Evolutionary conservation across 2,329 filamentous ascomycete genomes (phyloP).

Genomic region (Curvularia lunata): DNA sequence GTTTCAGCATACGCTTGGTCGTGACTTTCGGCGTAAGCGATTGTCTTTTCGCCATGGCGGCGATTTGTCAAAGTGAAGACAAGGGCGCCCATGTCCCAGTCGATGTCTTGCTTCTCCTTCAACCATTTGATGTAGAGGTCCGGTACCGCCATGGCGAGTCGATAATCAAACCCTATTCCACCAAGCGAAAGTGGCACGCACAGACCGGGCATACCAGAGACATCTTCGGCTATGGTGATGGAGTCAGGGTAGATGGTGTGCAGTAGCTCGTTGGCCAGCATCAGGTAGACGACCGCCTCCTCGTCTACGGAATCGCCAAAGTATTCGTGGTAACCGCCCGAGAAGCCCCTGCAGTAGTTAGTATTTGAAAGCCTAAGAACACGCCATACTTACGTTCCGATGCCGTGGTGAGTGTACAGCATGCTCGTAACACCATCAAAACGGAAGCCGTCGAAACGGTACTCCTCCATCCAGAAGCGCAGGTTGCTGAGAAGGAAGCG

Average conservation of each 20-base stretch:
- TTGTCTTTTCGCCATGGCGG: slow-evolving; percentile 95
- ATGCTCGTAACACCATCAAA: slow-evolving; percentile 99
- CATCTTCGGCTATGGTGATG: slow-evolving; percentile 95
- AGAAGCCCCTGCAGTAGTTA: slow-evolving; percentile 75
- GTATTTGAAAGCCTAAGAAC: background rate
- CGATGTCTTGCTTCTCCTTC: slow-evolving; percentile 87
- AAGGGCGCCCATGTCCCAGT: slow-evolving; percentile 89
- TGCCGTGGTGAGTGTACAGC: slow-evolving; percentile 94
- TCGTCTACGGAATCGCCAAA: slow-evolving; percentile 89
- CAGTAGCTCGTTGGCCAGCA: slow-evolving; percentile 95
- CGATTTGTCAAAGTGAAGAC: slow-evolving; percentile 90
- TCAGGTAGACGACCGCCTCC: slow-evolving; percentile 92
- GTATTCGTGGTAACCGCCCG: slow-evolving; percentile 97
- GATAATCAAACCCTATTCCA: slow-evolving; percentile 95
- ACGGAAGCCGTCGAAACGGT: slow-evolving; percentile 93
- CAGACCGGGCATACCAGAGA: slow-evolving; percentile 97
- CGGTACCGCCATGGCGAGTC: slow-evolving; percentile 95
- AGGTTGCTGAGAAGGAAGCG: slow-evolving; percentile 96
- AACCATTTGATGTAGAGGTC: slow-evolving; percentile 99
- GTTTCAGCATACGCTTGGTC: slow-evolving; percentile 84
- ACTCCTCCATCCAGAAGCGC: slow-evolving; percentile 99
- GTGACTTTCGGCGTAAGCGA: slow-evolving; percentile 96
- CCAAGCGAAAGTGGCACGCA: slow-evolving; percentile 85
- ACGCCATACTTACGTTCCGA: slow-evolving; percentile 77
- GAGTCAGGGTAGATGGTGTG: slow-evolving; percentile 85